A percentile compares a stretch with the other conserved stretches of the same genome.
Conservation (phyloP, 108 stramenopile species). For the Skeletonema tropicum region DNA sequence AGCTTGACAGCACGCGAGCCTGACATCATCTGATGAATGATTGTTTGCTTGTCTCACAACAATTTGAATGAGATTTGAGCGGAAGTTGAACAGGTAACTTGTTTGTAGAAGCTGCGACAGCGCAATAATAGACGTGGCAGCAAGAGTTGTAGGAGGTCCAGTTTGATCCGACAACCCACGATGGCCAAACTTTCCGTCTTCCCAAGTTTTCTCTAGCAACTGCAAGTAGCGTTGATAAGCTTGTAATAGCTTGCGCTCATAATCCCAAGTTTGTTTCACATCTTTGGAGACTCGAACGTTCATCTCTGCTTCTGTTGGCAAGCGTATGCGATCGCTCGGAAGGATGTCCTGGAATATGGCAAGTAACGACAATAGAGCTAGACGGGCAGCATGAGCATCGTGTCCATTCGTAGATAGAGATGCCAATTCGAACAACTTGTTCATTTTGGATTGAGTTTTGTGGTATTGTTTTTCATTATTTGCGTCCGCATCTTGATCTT, state of each 20-base stretch:
- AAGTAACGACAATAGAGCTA: conserved; percentile 84
- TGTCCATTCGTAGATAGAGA: conserved; percentile 60
- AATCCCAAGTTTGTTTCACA: conserved; percentile 73
- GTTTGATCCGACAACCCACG: conserved; percentile 6
- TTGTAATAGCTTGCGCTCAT: conserved; percentile 76
- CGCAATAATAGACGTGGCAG: conserved; percentile 70
- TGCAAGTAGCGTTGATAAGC: conserved; percentile 86
- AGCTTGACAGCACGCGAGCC: conserved; percentile 68
- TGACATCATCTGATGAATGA: conserved; percentile 60
- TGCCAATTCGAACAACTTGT: conserved; percentile 58
- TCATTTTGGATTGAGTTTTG: conserved; percentile 62
- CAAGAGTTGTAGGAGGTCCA: conserved; percentile 57
- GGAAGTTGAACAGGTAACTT: conserved; percentile 88
- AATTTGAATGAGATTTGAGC: conserved; percentile 70
- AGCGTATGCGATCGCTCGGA: conserved; percentile 89
- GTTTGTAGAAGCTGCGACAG: conserved; percentile 78
- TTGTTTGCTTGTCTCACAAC: conserved; percentile 75
- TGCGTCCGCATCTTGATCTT: conserved; percentile 14
- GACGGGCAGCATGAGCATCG: conserved; percentile 68
- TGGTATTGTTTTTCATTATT: conserved; percentile 15
- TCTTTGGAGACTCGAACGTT: conserved; percentile 87
- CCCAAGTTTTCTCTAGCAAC: conserved; percentile 73
- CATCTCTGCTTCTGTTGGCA: conserved; percentile 83
- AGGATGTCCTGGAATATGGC: conserved; percentile 93
- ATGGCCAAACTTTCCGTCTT: conserved; percentile 39